A percentile compares a stretch with the other conserved stretches of the same genome.
These are phyloP conservation scores for Arthrobotrys entomopaga DNA, from an alignment of 2,329 filamentous ascomycete species.

Conservation along the genomic window DNA sequence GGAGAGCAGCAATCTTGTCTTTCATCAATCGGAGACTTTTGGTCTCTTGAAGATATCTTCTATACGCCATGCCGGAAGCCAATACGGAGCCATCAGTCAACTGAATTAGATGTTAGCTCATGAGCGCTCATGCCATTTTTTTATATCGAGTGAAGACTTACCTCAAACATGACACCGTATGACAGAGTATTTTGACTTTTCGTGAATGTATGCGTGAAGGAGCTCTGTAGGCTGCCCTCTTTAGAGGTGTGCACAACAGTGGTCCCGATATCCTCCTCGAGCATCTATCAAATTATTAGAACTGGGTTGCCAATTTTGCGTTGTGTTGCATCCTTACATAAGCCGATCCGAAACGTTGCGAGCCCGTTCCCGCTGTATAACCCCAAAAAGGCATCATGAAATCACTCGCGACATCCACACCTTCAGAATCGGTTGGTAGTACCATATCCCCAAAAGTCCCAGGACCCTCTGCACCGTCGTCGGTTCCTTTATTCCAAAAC, in stretches of 20 bases:
- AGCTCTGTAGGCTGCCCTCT: conserved; percentile 8
- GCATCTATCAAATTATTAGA: conserved; percentile 4
- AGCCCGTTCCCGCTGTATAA: conserved; percentile 4
- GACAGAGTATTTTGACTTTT: conserved; percentile 10
- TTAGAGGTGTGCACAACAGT: conserved; percentile 12
- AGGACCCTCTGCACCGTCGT: not conserved
- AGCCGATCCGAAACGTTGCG: conserved; percentile 11
- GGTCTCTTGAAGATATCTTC: conserved; percentile 31
- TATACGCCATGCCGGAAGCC: conserved; percentile 7
- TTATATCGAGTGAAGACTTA: not conserved
- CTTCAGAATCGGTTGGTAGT: not conserved
- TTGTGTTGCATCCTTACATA: conserved; percentile 7
- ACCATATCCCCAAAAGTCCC: conserved; percentile 28
- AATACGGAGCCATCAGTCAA: conserved; percentile 22
- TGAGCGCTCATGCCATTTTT: not conserved
- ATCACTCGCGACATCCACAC: conserved; percentile 12
- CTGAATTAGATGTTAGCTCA: not conserved
- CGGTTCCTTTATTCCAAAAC: conserved; percentile 26
- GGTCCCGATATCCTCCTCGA: conserved; percentile 20
- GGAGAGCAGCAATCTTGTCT: conserved; percentile 21
- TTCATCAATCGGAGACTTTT: conserved; percentile 5
- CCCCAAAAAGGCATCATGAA: conserved; percentile 37
- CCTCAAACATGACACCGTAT: conserved; percentile 26
- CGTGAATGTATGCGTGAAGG: conserved; percentile 21
- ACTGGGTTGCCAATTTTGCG: no score